A percentile compares a stretch with the other conserved stretches of the same genome.
Evolutionary conservation across 1,284 basidiomycete species (phyloP).

Genomic region (Thelephora terrestris): DNA sequence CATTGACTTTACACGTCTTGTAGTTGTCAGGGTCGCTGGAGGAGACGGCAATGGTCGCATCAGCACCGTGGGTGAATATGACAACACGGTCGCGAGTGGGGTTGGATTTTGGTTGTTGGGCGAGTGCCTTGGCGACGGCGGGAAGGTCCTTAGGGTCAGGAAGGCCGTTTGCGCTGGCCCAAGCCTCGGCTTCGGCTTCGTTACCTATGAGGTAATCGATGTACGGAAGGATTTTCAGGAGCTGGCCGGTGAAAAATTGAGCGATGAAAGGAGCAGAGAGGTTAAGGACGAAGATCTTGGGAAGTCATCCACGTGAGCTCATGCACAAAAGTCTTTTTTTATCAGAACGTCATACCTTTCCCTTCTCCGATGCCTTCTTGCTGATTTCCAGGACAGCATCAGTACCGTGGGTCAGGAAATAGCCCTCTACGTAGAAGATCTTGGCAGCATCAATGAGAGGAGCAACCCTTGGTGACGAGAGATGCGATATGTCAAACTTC

Average conservation of each 20-base stretch:
- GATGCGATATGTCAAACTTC: constrained; percentile 76
- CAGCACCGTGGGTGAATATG: constrained; percentile 86
- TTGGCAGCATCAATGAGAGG: constrained; percentile 74
- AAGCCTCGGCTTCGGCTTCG: constrained; percentile 89
- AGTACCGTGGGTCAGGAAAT: constrained; percentile 92
- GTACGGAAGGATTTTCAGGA: constrained; percentile 74
- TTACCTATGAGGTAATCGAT: constrained; percentile 89
- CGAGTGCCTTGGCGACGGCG: constrained; percentile 66
- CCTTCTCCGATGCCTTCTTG: constrained; percentile 67
- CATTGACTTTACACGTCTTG: constrained; percentile 53
- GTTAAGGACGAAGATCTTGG: constrained; percentile 81
- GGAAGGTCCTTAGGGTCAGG: constrained; percentile 53
- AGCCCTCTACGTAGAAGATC: constrained; percentile 93
- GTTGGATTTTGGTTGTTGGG: constrained; percentile 61
- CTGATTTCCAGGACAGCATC: constrained; percentile 70
- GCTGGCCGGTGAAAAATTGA: constrained; percentile 84
- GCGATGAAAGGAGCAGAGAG: constrained; percentile 97
- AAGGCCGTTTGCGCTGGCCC: constrained; percentile 59
- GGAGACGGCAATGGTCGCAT: constrained; percentile 74
- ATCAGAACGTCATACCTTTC: constrained; percentile 50
- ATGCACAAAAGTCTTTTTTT: constrained; percentile 2
- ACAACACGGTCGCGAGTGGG: constrained; percentile 70
- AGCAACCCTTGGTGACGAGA: constrained; percentile 70
- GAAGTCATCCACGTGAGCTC: constrained; percentile 1
- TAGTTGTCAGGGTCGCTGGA: constrained; percentile 43